phyloP scores from a whole-genome alignment of 139 green algal genomes.

The Eudorina sp. region DNA sequence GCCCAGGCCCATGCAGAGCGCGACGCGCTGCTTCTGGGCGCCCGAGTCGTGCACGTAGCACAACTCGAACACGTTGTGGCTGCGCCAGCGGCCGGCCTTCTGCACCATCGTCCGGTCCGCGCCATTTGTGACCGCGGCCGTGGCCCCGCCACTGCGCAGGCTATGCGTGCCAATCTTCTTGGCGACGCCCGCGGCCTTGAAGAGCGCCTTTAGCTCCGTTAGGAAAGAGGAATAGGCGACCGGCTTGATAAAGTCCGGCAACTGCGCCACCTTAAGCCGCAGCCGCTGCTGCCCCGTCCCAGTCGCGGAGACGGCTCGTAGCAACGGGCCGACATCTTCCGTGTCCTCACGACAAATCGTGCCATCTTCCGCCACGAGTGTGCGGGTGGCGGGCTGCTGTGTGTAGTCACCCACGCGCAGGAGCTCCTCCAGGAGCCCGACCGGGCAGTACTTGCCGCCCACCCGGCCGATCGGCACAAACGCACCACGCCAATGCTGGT shows the following conservation, averaged over 20 bases:
- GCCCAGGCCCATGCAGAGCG: background rate
- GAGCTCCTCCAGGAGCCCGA: background rate
- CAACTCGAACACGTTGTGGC: background rate
- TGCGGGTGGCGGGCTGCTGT: background rate
- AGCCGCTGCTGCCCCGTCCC: too few relatives aligned
- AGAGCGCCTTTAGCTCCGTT: background rate
- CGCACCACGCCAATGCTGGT: background rate
- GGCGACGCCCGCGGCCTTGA: background rate
- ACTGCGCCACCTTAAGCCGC: too few relatives aligned
- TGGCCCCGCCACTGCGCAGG: background rate
- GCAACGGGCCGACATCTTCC: background rate
- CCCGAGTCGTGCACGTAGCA: background rate
- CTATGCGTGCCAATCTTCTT: background rate
- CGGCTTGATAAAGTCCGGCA: too few relatives aligned
- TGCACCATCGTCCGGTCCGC: background rate
- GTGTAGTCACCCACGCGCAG: background rate
- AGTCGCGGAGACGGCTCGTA: background rate
- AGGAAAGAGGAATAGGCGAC: too few relatives aligned
- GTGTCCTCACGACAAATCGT: background rate
- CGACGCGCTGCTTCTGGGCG: background rate
- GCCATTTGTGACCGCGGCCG: background rate
- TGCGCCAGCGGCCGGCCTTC: slow-evolving; percentile 1
- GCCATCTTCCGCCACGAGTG: background rate
- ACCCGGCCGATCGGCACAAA: background rate
- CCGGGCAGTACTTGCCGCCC: slow-evolving; percentile 28